These are phyloP conservation scores for Suhomyces anneliseae DNA, from an alignment of 1,139 yeast species.

Conservation along the genomic window DNA sequence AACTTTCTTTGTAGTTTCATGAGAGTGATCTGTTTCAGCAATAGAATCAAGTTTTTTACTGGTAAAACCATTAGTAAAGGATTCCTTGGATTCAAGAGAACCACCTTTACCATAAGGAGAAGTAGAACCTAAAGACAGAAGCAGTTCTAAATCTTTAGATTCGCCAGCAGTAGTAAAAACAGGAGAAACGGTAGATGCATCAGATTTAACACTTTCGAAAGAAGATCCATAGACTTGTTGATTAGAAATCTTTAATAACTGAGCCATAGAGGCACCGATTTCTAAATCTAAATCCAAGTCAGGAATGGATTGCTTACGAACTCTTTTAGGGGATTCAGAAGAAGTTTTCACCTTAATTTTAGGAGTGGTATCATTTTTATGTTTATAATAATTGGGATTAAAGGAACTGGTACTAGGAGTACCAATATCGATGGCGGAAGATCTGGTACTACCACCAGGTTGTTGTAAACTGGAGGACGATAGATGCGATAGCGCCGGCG, in stretches of 20 bases:
- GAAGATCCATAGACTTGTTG: constrained; percentile 30
- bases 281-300: constrained; percentile 37
- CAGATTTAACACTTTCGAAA: constrained; percentile 39
- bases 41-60: constrained; percentile 6
- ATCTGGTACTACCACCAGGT: constrained; percentile 12
- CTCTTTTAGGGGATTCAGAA: constrained; percentile 7
- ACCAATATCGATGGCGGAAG: constrained; percentile 20
- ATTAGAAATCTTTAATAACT: constrained; percentile 23
- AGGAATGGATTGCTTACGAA: constrained; percentile 8
- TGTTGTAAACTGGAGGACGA: constrained; percentile 12
- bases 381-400: constrained; percentile 13
- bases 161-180: constrained; percentile 37
- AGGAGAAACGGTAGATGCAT: constrained; percentile 30
- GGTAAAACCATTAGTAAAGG: constrained; percentile 1
- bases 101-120: constrained; percentile 17
- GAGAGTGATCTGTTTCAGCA: constrained; percentile 39
- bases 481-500: constrained; percentile 47
- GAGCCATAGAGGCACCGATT: constrained; percentile 49
- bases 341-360: constrained; percentile 1
- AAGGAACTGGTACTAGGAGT: constrained; percentile 12
- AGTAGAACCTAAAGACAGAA: constrained; percentile 36
- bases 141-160: constrained; percentile 41
- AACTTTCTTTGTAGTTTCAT: constrained; percentile 31
- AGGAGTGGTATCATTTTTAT: constrained; percentile 5
- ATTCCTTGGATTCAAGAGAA: constrained; percentile 14